Conservation (phyloP, 78 protist species). For the Tieghemostelium lacteum region DNA sequence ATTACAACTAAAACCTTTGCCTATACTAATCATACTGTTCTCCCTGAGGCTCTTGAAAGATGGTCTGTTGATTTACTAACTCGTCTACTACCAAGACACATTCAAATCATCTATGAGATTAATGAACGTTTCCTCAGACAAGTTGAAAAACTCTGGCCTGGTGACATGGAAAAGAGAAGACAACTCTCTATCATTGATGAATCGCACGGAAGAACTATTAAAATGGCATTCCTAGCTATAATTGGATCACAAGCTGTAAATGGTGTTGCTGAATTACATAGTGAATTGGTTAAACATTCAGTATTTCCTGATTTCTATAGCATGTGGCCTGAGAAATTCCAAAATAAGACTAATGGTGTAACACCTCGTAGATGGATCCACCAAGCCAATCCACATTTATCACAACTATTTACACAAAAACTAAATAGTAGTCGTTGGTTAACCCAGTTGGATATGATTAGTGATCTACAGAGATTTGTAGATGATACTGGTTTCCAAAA, state of each 20-base stretch:
- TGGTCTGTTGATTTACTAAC: slow-evolving; percentile 94
- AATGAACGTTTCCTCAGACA: slow-evolving; percentile 86
- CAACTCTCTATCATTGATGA: slow-evolving; percentile 93
- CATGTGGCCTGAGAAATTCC: slow-evolving; percentile 93
- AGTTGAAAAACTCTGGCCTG: slow-evolving; percentile 81
- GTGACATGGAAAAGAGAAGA: slow-evolving; percentile 61
- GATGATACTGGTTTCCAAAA: slow-evolving; percentile 85
- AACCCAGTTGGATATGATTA: slow-evolving; percentile 80
- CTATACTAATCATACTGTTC: slow-evolving; percentile 98
- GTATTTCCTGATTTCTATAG: slow-evolving; percentile 88
- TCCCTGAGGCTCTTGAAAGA: slow-evolving; percentile 97
- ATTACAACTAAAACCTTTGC: slow-evolving; percentile 81
- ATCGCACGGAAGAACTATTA: slow-evolving; percentile 44
- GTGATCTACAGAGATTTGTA: slow-evolving; percentile 55
- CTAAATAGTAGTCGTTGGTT: slow-evolving; percentile 89
- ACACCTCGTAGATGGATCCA: slow-evolving; percentile 97
- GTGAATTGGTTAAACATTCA: slow-evolving; percentile 88
- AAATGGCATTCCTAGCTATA: slow-evolving; percentile 95
- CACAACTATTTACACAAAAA: slow-evolving; percentile 79
- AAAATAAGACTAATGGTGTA: slow-evolving; percentile 97
- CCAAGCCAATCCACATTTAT: slow-evolving; percentile 88
- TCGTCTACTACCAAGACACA: slow-evolving; percentile 94
- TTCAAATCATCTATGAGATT: slow-evolving; percentile 94
- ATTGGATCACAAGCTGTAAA: slow-evolving; percentile 92
- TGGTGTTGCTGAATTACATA: slow-evolving; percentile 96